Evolutionary conservation across 164 flowering plant genomes (phyloP).

Genomic region (Piper betle): DNA sequence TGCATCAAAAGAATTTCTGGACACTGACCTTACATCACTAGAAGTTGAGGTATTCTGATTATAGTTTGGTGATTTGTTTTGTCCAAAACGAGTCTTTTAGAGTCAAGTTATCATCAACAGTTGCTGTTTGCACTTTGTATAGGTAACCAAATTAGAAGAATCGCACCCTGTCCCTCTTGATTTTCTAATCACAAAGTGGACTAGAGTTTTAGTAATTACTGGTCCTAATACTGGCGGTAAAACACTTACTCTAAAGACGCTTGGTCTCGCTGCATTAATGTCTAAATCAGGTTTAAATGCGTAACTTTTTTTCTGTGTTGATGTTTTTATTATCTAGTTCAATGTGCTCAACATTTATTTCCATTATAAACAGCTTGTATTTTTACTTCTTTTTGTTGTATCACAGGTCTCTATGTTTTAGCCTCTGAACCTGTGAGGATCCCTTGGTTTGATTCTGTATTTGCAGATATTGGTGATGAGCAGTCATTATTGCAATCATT

Average conservation of each 20-base stretch:
- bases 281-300: slow-evolving; percentile 66
- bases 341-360: not conserved
- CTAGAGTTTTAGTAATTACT: slow-evolving; percentile 70
- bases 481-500: slow-evolving; percentile 84
- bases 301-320: no score
- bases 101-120: not conserved
- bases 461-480: slow-evolving; percentile 97
- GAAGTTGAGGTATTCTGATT: slow-evolving; percentile 31
- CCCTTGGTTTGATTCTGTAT: slow-evolving; percentile 88
- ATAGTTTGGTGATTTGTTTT: not conserved
- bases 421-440: slow-evolving; percentile 68
- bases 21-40: slow-evolving; percentile 24
- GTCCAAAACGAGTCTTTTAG: not conserved
- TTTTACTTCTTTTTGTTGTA: slow-evolving; percentile 3
- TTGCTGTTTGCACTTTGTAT: not conserved
- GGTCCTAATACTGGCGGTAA: slow-evolving; percentile 99
- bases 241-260: slow-evolving; percentile 82
- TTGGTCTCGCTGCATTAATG: slow-evolving; percentile 93
- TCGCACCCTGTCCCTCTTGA: slow-evolving; percentile 76
- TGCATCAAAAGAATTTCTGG: slow-evolving; percentile 20
- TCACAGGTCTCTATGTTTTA: slow-evolving; percentile 75
- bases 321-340: not conserved
- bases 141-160: slow-evolving; percentile 51
- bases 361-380: not conserved
- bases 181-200: slow-evolving; percentile 41